phyloP scores from a whole-genome alignment of 1,139 yeast genomes.

The Taphrina pruni region DNA sequence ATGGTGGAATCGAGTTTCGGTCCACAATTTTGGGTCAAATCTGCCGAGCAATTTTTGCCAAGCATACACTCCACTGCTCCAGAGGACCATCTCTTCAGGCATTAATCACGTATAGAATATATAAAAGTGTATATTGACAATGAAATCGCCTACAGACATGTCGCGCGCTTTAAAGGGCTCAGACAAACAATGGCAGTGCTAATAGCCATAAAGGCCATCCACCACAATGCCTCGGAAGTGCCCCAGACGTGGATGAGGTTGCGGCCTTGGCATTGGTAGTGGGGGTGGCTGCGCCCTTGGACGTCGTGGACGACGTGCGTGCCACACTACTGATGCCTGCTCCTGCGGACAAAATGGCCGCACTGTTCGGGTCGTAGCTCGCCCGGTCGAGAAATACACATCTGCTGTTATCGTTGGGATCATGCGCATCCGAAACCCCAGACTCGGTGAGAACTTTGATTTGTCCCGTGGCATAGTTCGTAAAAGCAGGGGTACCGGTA shows the following conservation, averaged over 20 bases:
- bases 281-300: not conserved
- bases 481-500: slow-evolving; percentile 5
- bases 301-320: not conserved
- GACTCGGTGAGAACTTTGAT: slow-evolving; percentile 1
- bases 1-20: not conserved
- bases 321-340: not conserved
- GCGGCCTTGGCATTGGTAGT: not conserved
- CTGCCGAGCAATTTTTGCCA: not conserved
- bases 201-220: not conserved
- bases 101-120: too few relatives aligned
- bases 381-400: slow-evolving; percentile 4
- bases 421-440: not conserved
- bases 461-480: not conserved
- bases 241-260: not conserved
- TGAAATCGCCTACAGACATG: not conserved
- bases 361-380: slow-evolving; percentile 2
- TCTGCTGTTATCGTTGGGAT: slow-evolving; percentile 17
- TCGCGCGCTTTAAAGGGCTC: not conserved
- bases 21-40: not conserved
- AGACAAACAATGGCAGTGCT: not conserved
- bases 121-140: too few relatives aligned
- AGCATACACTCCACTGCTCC: too few relatives aligned
- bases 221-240: not conserved
- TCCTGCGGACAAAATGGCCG: not conserved
- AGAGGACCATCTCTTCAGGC: too few relatives aligned